Evolutionary conservation across 371 early-diverging fungal genomes (phyloP).

Genomic region (Zychaea mexicana): DNA sequence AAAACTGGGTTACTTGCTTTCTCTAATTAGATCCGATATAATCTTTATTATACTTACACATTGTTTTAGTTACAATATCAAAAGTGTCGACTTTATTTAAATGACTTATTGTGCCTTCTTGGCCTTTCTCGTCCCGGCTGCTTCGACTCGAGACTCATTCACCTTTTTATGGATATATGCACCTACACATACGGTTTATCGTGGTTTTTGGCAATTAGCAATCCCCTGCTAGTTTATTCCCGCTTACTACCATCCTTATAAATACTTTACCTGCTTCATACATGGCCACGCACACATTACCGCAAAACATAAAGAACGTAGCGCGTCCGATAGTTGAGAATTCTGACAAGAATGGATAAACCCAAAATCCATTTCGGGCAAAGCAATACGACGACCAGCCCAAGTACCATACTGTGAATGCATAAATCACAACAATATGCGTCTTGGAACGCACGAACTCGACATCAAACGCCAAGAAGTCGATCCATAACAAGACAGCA

Average conservation of each 20-base stretch:
- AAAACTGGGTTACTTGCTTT: no score
- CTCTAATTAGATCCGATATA: no score
- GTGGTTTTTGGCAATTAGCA: no score
- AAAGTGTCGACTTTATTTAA: background rate
- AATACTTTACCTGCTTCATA: slow-evolving; percentile 26
- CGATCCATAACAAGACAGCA: slow-evolving; percentile 22
- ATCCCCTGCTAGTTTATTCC: no score
- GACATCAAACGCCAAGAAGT: slow-evolving; percentile 26
- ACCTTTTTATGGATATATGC: background rate
- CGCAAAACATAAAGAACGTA: slow-evolving; percentile 22
- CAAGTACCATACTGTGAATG: slow-evolving; percentile 19
- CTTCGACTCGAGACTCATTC: background rate
- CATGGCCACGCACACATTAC: slow-evolving; percentile 17
- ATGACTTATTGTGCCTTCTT: background rate
- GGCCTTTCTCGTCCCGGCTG: background rate
- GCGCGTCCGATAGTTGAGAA: slow-evolving; percentile 15
- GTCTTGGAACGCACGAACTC: slow-evolving; percentile 19
- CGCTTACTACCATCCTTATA: no score
- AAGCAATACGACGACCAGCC: slow-evolving; percentile 26
- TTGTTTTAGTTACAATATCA: background rate
- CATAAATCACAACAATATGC: slow-evolving; percentile 22
- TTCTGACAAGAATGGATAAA: slow-evolving; percentile 27
- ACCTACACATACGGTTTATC: background rate
- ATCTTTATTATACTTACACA: background rate
- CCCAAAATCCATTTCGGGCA: slow-evolving; percentile 24